Conservation (phyloP, 176 grass and related monocot genomes). For the Puccinellia tenuiflora region DNA sequence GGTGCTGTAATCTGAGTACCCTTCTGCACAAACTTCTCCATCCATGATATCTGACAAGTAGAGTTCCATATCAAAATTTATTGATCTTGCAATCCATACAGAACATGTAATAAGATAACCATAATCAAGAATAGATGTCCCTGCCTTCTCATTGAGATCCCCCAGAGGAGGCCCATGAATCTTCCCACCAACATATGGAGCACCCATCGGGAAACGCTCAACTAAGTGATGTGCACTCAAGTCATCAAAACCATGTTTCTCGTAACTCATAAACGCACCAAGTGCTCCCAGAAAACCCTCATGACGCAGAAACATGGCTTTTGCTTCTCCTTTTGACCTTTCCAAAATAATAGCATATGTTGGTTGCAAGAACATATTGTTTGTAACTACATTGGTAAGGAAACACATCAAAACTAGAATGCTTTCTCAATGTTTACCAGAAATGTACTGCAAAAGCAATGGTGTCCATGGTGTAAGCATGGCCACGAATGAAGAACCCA, state of each 20-base stretch:
- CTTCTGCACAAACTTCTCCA: conserved; percentile 99
- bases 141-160: conserved; percentile 93
- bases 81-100: conserved; percentile 9
- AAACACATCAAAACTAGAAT: not conserved
- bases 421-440: conserved; percentile 53
- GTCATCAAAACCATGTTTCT: conserved; percentile 95
- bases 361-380: not conserved
- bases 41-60: conserved; percentile 91
- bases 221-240: conserved; percentile 86
- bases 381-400: not conserved
- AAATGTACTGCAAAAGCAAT: conserved; percentile 98
- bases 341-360: not conserved
- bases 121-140: conserved; percentile 14
- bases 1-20: conserved; percentile 94
- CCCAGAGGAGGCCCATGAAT: conserved; percentile 95
- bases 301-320: conserved; percentile 96
- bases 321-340: conserved; percentile 89
- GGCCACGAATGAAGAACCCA: conserved; percentile 97
- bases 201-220: conserved; percentile 96
- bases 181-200: conserved; percentile 89
- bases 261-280: conserved; percentile 96
- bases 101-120: conserved; percentile 5
- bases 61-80: conserved; percentile 18
- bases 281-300: conserved; percentile 96
- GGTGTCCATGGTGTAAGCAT: conserved; percentile 99